phyloP scores from a whole-genome alignment of 1,139 yeast species.

The Hyphopichia fennica region DNA sequence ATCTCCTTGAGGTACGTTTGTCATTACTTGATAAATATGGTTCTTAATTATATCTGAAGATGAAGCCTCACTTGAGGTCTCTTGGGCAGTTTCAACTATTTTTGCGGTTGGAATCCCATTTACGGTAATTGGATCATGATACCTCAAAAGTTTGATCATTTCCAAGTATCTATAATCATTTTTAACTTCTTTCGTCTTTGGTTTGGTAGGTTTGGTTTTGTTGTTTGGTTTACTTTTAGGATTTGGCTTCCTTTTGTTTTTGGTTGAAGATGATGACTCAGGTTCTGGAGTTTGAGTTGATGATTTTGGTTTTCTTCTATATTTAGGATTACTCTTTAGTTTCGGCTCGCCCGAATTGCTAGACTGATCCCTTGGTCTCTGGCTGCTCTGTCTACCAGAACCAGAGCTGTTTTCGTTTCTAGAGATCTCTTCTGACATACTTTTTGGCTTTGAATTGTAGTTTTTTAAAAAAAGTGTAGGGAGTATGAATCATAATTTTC shows the following conservation, averaged over 20 bases:
- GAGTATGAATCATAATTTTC: no score
- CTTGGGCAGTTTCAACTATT: not conserved
- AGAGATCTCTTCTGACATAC: not conserved
- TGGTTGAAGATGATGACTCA: not conserved
- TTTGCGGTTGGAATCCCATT: conserved; percentile 28
- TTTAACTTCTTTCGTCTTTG: conserved; percentile 7
- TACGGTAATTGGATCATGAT: conserved; percentile 30
- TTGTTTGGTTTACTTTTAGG: not conserved
- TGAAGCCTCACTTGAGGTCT: not conserved
- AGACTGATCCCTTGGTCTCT: no score
- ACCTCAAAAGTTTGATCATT: conserved; percentile 24
- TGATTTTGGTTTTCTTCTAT: not conserved
- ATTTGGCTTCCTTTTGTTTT: not conserved
- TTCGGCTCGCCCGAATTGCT: no score
- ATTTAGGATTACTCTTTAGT: not conserved
- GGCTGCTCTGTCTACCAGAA: not conserved
- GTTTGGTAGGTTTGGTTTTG: conserved; percentile 1
- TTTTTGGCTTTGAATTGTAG: not conserved
- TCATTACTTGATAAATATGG: conserved; percentile 12
- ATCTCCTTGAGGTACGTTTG: conserved; percentile 1
- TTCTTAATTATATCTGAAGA: conserved; percentile 6
- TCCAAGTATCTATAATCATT: conserved; percentile 12
- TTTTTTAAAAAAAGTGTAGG: not conserved
- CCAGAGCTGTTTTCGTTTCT: not conserved
- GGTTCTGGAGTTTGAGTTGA: not conserved